Conservation (phyloP, 2,329 filamentous ascomycete species). For the Magnaporthiopsis incrustans region DNA sequence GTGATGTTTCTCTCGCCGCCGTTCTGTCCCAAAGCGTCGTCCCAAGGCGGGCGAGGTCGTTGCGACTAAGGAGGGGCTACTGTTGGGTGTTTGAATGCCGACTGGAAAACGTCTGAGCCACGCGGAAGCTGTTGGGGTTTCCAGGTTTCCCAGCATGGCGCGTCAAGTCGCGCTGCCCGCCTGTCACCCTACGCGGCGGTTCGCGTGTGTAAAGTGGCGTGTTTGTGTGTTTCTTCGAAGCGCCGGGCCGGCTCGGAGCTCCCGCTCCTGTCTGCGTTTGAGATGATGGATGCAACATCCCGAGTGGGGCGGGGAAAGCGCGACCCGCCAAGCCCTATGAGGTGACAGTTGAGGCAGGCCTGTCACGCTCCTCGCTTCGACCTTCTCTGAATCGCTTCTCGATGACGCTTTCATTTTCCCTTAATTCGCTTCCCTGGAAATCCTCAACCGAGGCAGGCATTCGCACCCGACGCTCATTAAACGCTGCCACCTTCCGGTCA, state of each 20-base stretch:
- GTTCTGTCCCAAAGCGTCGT: neutral
- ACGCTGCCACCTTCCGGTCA: neutral
- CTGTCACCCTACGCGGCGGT: neutral
- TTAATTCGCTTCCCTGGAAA: neutral
- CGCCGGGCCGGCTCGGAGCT: no score
- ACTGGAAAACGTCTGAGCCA: neutral
- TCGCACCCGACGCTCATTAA: neutral
- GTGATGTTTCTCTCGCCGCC: neutral
- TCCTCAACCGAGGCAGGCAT: neutral
- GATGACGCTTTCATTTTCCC: neutral
- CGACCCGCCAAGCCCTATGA: neutral
- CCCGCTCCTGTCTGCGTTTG: neutral
- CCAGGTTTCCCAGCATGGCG: neutral
- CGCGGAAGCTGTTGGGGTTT: neutral
- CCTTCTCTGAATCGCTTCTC: neutral
- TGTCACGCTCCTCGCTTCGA: neutral
- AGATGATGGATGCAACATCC: neutral
- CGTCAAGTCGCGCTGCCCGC: no score
- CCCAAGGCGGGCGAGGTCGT: no score
- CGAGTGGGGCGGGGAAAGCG: neutral
- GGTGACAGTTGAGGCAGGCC: neutral
- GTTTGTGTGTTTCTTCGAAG: no score
- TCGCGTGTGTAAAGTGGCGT: neutral
- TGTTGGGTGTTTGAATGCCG: no score
- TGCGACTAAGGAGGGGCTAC: no score